These are phyloP conservation scores for Cyclotella kingstonii DNA, from an alignment of 108 stramenopile species.

Conservation along the genomic window DNA sequence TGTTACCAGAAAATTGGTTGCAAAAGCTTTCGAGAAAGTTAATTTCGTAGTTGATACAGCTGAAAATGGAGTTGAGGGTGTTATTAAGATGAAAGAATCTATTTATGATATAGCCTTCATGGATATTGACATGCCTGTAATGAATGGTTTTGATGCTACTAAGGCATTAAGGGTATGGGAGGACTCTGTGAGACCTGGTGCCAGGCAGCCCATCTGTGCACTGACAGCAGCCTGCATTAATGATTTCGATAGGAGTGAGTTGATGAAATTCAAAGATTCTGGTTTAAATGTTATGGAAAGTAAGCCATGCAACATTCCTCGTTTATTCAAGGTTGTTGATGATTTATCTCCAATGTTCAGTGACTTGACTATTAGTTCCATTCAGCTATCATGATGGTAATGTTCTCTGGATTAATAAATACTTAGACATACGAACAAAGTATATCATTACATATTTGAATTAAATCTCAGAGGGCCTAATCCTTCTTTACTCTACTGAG, in stretches of 20 bases:
- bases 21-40: conserved; percentile 84
- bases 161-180: conserved; percentile 84
- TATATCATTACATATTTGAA: no score
- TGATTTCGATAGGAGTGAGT: conserved; percentile 79
- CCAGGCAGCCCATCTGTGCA: conserved; percentile 88
- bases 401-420: no score
- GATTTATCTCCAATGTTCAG: conserved; percentile 92
- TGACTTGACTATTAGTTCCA: conserved; percentile 82
- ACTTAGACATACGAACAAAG: no score
- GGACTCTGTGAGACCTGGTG: conserved; percentile 78
- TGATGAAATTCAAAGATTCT: conserved; percentile 90
- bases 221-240: conserved; percentile 85
- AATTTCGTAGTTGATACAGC: conserved; percentile 91
- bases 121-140: conserved; percentile 95
- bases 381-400: no score
- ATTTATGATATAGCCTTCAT: conserved; percentile 94
- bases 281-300: conserved; percentile 91
- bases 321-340: conserved; percentile 89
- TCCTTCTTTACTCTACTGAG: no score
- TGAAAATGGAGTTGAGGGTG: conserved; percentile 83
- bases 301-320: conserved; percentile 87
- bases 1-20: conserved; percentile 77
- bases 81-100: conserved; percentile 82
- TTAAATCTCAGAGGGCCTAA: no score
- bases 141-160: conserved; percentile 92